Conservation (phyloP, 2,329 filamentous ascomycete genomes). For the Calonectria hongkongensis region DNA sequence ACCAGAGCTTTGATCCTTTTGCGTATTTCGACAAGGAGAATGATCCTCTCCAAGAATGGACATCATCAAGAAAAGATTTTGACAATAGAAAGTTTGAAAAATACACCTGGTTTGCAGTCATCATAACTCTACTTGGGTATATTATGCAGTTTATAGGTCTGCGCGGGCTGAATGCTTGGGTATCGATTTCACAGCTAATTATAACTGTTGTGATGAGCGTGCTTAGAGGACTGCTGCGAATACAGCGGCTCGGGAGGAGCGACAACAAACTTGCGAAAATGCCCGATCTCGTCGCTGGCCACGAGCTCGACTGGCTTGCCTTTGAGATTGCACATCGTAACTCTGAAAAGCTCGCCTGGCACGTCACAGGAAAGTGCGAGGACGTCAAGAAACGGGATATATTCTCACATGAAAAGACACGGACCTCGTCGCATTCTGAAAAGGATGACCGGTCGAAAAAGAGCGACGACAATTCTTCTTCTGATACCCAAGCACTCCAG, state of each 20-base stretch:
- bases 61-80: conserved; percentile 22
- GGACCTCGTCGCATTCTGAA: neutral
- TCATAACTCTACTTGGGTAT: neutral
- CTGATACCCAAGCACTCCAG: neutral
- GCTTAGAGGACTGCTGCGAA: conserved; percentile 7
- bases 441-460: neutral
- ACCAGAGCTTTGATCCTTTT: conserved; percentile 17
- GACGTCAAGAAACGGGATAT: neutral
- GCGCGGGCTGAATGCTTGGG: conserved; percentile 10
- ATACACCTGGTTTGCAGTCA: conserved; percentile 12
- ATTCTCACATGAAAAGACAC: neutral
- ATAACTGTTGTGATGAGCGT: conserved; percentile 14
- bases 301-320: conserved; percentile 19
- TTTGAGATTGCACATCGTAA: conserved; percentile 13
- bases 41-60: conserved; percentile 12
- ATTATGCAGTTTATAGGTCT: conserved; percentile 18
- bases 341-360: conserved; percentile 2
- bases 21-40: conserved; percentile 14
- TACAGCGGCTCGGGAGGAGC: conserved; percentile 4
- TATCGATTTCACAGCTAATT: conserved; percentile 4
- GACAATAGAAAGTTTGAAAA: conserved; percentile 14
- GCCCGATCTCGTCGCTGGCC: conserved; percentile 13
- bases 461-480: neutral
- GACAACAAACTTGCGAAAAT: conserved; percentile 18
- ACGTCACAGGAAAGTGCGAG: conserved; percentile 7